phyloP scores from a whole-genome alignment of 1,284 basidiomycete species.

The Fomitopsis pinicola region DNA sequence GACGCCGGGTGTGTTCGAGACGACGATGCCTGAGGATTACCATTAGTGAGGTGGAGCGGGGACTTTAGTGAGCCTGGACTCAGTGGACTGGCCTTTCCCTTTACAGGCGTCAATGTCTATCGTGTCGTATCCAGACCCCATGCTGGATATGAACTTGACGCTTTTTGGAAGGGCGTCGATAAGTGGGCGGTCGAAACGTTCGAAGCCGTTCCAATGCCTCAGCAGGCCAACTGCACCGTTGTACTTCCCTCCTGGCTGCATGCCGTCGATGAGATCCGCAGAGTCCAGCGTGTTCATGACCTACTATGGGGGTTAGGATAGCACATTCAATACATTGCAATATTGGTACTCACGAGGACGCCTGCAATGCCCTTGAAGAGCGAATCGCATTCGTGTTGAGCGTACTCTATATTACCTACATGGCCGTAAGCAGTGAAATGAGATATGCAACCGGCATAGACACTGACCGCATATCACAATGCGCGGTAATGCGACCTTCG shows the following conservation, averaged over 20 bases:
- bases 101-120: slow-evolving; percentile 78
- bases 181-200: slow-evolving; percentile 74
- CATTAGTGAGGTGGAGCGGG: too few species aligned
- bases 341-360: slow-evolving; percentile 56
- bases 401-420: too few species aligned
- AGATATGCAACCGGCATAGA: too few species aligned
- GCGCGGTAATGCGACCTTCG: too few species aligned
- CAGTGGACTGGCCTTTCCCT: slow-evolving; percentile 29
- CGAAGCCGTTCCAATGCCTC: slow-evolving; percentile 47
- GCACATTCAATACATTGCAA: too few species aligned
- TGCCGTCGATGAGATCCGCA: slow-evolving; percentile 65
- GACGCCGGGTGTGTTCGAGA: slow-evolving; percentile 90
- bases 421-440: too few species aligned
- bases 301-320: background rate
- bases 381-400: slow-evolving; percentile 45
- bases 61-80: too few species aligned
- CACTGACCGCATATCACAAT: too few species aligned
- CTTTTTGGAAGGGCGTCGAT: slow-evolving; percentile 60
- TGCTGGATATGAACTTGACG: slow-evolving; percentile 86
- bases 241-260: slow-evolving; percentile 70
- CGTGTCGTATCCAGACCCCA: slow-evolving; percentile 88
- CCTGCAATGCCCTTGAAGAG: slow-evolving; percentile 70
- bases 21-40: slow-evolving; percentile 51
- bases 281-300: slow-evolving; percentile 59
- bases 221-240: slow-evolving; percentile 75